Base-by-base conservation (phyloP, 306 rosid species). In the Begonia peltatifolia region DNA sequence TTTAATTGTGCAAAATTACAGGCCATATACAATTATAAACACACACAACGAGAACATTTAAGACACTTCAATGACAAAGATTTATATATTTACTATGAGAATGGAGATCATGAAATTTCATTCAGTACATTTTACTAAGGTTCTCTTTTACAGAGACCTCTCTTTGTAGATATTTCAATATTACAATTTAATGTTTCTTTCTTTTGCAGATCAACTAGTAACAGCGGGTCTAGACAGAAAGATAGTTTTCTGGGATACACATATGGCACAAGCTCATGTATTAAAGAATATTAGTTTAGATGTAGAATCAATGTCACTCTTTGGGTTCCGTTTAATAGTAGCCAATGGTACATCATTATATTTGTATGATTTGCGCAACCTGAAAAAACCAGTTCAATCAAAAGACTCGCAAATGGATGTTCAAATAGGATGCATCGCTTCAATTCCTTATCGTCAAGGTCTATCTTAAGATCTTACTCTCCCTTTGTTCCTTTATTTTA, bases 181-280 rank as follows among this genome's bases (percentile, higher is more conserved):
- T 5, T 5, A 56, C 42, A 16, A 57, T 14, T 6, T 4, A 41
- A 7, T 12, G 9, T 66, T 14, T 2, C 41, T 55, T 11, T 46
- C 49, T 68, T 43, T 17, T 73, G 69, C 57, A 85, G 97, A 68
- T 68, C 92, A 80, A 63, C 62, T 86, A 66, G 70, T 90, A 42
- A 68, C 84, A 58, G 74, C 87, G 2, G 97, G 97, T 63, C 65
- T 78, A 63, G 92, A 90, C 79, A 72, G 73, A 61, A 80, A 80
- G 64, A 50, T 85, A 67, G 16, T 71, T 50, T 62, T 70, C 13
- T 83, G 82, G 95, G 97, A 90, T 57, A 57, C 61, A 4, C 92
- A 84, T 20, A 57, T 2, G 63, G 71, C 38, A 66, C 68, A 83
- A 47, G 71, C 67, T 46, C 55, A 56, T 61, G 57, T 47, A 16